phyloP scores from a whole-genome alignment of 2,329 filamentous ascomycete species.

The Trichoderma sp. region DNA sequence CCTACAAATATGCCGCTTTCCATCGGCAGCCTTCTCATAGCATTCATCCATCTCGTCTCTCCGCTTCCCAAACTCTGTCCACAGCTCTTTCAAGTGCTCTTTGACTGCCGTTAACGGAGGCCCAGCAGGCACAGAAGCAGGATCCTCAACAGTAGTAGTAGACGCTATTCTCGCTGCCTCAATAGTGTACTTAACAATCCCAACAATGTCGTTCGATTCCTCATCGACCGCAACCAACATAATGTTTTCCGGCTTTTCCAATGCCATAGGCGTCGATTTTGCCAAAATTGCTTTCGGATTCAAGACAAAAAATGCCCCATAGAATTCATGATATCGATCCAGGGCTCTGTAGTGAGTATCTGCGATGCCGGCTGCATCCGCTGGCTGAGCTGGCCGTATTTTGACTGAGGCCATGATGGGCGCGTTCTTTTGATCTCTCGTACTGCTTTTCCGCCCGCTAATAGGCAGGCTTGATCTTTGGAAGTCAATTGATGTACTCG shows the following conservation, averaged over 20 bases:
- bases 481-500: background rate
- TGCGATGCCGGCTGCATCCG: constrained; percentile 26
- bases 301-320: constrained; percentile 27
- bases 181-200: constrained; percentile 23
- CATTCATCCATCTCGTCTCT: constrained; percentile 30
- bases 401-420: constrained; percentile 7
- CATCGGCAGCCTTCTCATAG: constrained; percentile 27
- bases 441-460: too few relatives aligned
- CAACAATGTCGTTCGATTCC: background rate
- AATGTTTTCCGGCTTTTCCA: background rate
- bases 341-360: constrained; percentile 29
- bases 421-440: background rate
- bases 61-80: constrained; percentile 29
- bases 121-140: background rate
- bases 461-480: too few relatives aligned
- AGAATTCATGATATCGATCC: constrained; percentile 28
- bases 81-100: constrained; percentile 29
- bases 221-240: constrained; percentile 23
- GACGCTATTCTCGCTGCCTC: background rate
- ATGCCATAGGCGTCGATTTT: background rate
- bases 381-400: constrained; percentile 23
- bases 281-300: constrained; percentile 26
- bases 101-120: constrained; percentile 27
- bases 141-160: background rate
- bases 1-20: constrained; percentile 29